A percentile compares a stretch with the other conserved stretches of the same genome.
phyloP scores from a whole-genome alignment of 352 stramenopile species.

The Globisporangium perplexum region DNA sequence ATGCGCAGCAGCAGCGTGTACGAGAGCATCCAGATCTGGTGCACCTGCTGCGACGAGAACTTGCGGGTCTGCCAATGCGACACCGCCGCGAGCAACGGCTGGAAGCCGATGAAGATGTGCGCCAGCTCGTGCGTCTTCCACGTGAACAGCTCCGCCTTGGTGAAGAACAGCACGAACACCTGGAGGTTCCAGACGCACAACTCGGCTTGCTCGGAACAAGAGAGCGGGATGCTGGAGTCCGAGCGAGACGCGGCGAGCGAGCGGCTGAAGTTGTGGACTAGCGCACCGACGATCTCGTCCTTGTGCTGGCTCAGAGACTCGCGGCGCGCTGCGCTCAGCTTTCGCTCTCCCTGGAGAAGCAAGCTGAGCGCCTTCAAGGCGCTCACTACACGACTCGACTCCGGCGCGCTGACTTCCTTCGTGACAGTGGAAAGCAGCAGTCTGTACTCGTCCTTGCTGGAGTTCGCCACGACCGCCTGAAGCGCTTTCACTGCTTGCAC shows the following conservation, averaged over 20 bases:
- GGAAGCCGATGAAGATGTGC: slow-evolving; percentile 62
- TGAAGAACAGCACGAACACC: slow-evolving; percentile 62
- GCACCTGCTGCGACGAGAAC: slow-evolving; percentile 32
- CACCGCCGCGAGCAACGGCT: slow-evolving; percentile 35
- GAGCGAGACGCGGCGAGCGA: slow-evolving; percentile 16
- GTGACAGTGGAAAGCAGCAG: slow-evolving; percentile 52
- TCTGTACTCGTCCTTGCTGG: slow-evolving; percentile 70
- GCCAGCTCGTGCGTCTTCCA: slow-evolving; percentile 72
- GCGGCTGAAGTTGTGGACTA: slow-evolving; percentile 41
- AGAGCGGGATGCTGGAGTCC: not conserved
- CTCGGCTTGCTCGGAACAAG: slow-evolving; percentile 5
- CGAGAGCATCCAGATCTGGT: slow-evolving; percentile 71
- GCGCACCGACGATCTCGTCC: slow-evolving; percentile 30
- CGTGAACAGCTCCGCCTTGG: slow-evolving; percentile 73
- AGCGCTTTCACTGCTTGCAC: slow-evolving; percentile 17
- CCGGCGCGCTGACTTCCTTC: slow-evolving; percentile 38
- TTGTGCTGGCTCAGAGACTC: slow-evolving; percentile 50
- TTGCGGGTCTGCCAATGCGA: slow-evolving; percentile 17
- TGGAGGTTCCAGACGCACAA: slow-evolving; percentile 50
- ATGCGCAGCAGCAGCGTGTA: slow-evolving; percentile 76
- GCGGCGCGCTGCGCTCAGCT: slow-evolving; percentile 42
- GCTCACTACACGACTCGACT: slow-evolving; percentile 35
- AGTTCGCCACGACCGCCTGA: slow-evolving; percentile 37
- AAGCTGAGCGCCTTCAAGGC: slow-evolving; percentile 47
- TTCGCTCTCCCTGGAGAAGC: slow-evolving; percentile 56